These are phyloP conservation scores for Lactarius pseudohatsudake DNA, from an alignment of 768 basidiomycete genomes.

Conservation along the genomic window DNA sequence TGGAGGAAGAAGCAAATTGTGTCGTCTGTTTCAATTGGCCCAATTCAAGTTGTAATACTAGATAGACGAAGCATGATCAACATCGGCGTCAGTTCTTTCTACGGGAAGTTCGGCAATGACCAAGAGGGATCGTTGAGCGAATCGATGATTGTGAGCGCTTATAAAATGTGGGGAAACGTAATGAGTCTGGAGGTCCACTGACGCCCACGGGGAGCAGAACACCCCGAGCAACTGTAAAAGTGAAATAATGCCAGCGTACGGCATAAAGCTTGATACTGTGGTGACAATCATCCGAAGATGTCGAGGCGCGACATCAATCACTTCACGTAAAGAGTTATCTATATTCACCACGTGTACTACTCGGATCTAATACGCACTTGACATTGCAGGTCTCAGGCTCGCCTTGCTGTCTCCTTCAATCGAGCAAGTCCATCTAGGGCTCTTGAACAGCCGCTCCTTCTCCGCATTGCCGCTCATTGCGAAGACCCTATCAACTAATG, in stretches of 20 bases:
- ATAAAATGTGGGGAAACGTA: constrained; percentile 7
- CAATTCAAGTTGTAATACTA: constrained; percentile 26
- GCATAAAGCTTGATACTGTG: constrained; percentile 10
- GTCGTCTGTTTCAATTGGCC: constrained; percentile 41
- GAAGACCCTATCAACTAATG: constrained; percentile 3
- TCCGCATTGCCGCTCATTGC: constrained; percentile 19
- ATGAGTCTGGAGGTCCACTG: neutral
- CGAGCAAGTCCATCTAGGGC: neutral
- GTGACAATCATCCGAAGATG: constrained; percentile 3
- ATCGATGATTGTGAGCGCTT: constrained; percentile 6
- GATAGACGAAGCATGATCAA: constrained; percentile 18
- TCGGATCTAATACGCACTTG: constrained; percentile 4
- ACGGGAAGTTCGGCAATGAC: constrained; percentile 12
- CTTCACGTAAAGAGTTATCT: constrained; percentile 14
- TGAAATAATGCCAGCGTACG: neutral
- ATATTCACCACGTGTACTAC: constrained; percentile 13
- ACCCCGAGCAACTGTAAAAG: neutral
- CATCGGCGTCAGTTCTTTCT: constrained; percentile 6
- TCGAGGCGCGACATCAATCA: constrained; percentile 1
- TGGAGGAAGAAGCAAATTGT: constrained; percentile 53
- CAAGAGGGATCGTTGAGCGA: neutral
- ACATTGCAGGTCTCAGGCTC: constrained; percentile 1
- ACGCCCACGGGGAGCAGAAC: constrained; percentile 11
- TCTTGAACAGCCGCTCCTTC: constrained; percentile 10
- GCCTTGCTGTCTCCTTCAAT: neutral